Percentiles rank a stretch among this genome's conserved stretches.
These are phyloP conservation scores for Mediolabrus comicus DNA, from an alignment of 108 stramenopile species.

Conservation along the genomic window DNA sequence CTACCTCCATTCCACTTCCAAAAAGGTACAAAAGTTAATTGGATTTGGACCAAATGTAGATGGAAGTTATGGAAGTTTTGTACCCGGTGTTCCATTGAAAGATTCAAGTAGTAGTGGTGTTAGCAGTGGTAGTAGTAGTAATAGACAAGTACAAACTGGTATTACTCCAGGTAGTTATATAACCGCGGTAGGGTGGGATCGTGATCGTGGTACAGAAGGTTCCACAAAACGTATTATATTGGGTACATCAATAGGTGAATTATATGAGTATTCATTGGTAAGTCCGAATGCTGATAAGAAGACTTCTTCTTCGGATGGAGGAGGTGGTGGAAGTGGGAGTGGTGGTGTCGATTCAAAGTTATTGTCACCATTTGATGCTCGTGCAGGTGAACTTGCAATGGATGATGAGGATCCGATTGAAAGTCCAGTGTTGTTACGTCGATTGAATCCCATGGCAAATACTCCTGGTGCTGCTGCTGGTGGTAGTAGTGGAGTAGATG, in stretches of 20 bases:
- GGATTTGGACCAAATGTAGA: slow-evolving; percentile 79
- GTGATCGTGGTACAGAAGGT: slow-evolving; percentile 81
- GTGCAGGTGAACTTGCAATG: slow-evolving; percentile 36
- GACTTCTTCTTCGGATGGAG: slow-evolving; percentile 18
- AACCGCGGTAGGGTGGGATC: slow-evolving; percentile 84
- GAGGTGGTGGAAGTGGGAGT: background rate
- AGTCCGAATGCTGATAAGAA: slow-evolving; percentile 41
- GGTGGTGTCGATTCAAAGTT: slow-evolving; percentile 3
- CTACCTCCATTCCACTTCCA: slow-evolving; percentile 67
- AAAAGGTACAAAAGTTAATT: slow-evolving; percentile 49
- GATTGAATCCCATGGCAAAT: slow-evolving; percentile 21
- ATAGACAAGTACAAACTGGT: slow-evolving; percentile 55
- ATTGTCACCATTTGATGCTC: slow-evolving; percentile 40
- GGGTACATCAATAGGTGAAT: slow-evolving; percentile 75
- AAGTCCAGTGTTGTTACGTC: slow-evolving; percentile 27
- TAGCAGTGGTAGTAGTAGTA: background rate
- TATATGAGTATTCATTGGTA: slow-evolving; percentile 75
- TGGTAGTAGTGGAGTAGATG: background rate
- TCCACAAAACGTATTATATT: slow-evolving; percentile 72
- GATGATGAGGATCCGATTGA: slow-evolving; percentile 39
- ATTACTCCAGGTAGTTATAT: slow-evolving; percentile 75
- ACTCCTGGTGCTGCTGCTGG: slow-evolving; percentile 15
- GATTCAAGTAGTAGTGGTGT: slow-evolving; percentile 7
- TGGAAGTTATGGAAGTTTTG: slow-evolving; percentile 44
- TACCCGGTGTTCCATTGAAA: slow-evolving; percentile 24